Conservation (phyloP, 2,329 filamentous ascomycete genomes). For the Parascedosporium putredinis region DNA sequence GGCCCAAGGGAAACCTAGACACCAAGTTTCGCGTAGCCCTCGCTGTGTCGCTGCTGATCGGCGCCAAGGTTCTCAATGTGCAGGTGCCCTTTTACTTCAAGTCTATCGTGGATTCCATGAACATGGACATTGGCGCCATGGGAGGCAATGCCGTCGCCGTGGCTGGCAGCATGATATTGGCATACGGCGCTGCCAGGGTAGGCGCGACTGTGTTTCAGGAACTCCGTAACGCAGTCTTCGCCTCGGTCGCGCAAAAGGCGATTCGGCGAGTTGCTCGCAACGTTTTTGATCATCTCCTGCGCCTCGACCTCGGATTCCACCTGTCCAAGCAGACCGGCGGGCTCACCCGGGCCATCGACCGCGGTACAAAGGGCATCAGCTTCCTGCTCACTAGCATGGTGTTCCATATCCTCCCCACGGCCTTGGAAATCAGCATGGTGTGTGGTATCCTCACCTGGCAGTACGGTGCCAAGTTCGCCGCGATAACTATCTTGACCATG, state of each 20-base stretch:
- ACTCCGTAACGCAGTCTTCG: slow-evolving; percentile 90
- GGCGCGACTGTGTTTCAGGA: slow-evolving; percentile 87
- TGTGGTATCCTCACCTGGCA: slow-evolving; percentile 95
- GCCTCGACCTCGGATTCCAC: slow-evolving; percentile 87
- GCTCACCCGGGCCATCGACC: slow-evolving; percentile 84
- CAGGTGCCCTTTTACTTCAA: slow-evolving; percentile 99
- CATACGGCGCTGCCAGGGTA: slow-evolving; percentile 81
- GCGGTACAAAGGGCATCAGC: slow-evolving; percentile 96
- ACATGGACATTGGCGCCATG: slow-evolving; percentile 76
- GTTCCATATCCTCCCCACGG: slow-evolving; percentile 90
- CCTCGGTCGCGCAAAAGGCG: slow-evolving; percentile 91
- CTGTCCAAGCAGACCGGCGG: slow-evolving; percentile 90
- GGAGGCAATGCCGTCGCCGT: slow-evolving; percentile 86
- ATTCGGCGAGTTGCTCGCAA: slow-evolving; percentile 84
- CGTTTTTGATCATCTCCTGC: slow-evolving; percentile 83
- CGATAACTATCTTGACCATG: slow-evolving; percentile 87
- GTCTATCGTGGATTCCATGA: slow-evolving; percentile 94
- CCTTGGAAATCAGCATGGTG: slow-evolving; percentile 87
- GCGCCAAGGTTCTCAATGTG: slow-evolving; percentile 91
- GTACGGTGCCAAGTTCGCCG: slow-evolving; percentile 84
- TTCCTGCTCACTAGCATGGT: slow-evolving; percentile 97
- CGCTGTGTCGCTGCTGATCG: slow-evolving; percentile 73
- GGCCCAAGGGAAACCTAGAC: slow-evolving; percentile 68
- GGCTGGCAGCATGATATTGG: slow-evolving; percentile 85
- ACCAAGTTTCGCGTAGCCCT: slow-evolving; percentile 78